Evolutionary conservation across 345 rosid genomes (phyloP).

Genomic region (Citrus maxima): DNA sequence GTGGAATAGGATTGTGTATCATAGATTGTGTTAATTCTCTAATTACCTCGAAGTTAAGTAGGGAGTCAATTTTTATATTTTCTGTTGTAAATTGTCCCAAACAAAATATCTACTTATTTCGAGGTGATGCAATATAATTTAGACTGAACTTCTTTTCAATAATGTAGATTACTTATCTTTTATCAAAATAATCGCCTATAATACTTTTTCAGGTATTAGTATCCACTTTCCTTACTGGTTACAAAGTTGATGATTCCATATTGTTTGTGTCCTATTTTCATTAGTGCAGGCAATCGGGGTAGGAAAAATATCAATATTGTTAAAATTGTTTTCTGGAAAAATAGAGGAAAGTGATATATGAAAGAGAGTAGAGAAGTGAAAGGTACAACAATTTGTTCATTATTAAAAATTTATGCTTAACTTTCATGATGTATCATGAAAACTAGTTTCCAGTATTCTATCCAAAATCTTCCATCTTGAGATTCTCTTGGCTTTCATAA

Average conservation of each 20-base stretch:
- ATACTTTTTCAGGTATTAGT: not conserved
- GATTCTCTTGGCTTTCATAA: not conserved
- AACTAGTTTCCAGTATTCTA: too few species aligned
- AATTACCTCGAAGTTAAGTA: not conserved
- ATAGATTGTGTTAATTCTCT: not conserved
- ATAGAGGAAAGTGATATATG: not conserved
- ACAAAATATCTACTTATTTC: not conserved
- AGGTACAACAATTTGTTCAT: not conserved
- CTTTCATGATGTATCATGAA: not conserved
- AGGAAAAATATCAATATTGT: not conserved
- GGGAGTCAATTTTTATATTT: not conserved
- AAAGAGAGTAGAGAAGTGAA: not conserved
- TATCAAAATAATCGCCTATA: not conserved
- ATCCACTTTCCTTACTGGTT: not conserved
- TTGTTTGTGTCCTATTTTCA: not conserved
- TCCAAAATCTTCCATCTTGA: too few species aligned
- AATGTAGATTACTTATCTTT: not conserved
- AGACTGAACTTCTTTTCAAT: not conserved
- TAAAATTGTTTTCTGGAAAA: not conserved
- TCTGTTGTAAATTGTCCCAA: not conserved
- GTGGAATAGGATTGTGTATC: not conserved
- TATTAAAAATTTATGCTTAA: not conserved
- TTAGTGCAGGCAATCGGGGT: not conserved
- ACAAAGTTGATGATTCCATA: not conserved
- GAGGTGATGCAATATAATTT: not conserved